phyloP scores from a whole-genome alignment of 108 stramenopile genomes.

The Nitzschia sp. region DNA sequence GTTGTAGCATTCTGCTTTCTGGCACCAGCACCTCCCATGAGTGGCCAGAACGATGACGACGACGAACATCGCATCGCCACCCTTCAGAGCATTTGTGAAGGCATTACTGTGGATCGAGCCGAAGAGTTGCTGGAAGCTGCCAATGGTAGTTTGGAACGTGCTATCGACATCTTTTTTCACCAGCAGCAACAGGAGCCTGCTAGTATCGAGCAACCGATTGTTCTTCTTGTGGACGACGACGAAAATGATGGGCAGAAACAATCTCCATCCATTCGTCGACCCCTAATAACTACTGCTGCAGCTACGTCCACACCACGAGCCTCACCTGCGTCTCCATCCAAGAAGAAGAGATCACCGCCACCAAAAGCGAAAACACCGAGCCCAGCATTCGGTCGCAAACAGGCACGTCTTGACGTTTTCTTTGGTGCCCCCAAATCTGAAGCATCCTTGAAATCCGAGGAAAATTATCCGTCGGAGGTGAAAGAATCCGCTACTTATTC shows the following conservation, averaged over 20 bases:
- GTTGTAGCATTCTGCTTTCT: too few relatives aligned
- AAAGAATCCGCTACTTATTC: too few relatives aligned
- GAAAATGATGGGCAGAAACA: too few relatives aligned
- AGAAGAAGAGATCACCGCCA: neutral
- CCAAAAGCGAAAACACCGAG: neutral
- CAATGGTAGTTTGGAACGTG: constrained; percentile 45
- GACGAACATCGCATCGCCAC: too few relatives aligned
- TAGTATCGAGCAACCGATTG: neutral
- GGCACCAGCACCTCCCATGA: too few relatives aligned
- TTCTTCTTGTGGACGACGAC: neutral
- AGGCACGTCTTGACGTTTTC: neutral
- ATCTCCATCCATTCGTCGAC: too few relatives aligned
- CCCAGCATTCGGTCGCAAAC: neutral
- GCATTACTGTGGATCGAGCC: constrained; percentile 13
- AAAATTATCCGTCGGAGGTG: neutral
- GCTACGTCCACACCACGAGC: neutral
- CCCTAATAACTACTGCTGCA: neutral
- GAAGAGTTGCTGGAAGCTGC: constrained; percentile 46
- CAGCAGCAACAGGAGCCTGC: constrained; percentile 12
- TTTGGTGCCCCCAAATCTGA: neutral
- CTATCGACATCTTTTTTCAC: constrained; percentile 44
- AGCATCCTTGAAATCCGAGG: neutral
- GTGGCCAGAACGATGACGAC: too few relatives aligned
- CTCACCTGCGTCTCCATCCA: neutral
- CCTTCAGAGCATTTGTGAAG: neutral